Evolutionary conservation across 2,329 filamentous ascomycete genomes (phyloP).

Genomic region (Colletotrichum musicola): DNA sequence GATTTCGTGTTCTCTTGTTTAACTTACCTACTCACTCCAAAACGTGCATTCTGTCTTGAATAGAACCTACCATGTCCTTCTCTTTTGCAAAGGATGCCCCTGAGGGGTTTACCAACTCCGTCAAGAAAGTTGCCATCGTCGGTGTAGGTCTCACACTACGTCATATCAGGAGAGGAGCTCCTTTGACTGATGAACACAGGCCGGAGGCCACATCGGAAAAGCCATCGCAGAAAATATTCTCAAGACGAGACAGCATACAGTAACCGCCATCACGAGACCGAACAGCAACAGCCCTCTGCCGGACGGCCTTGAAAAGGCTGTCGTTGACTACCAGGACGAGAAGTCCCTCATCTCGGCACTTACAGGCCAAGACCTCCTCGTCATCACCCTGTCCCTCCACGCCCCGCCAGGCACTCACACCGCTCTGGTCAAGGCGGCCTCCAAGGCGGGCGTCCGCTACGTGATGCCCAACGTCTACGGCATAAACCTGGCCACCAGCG

Average conservation of each 20-base stretch:
- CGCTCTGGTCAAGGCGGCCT: slow-evolving; percentile 62
- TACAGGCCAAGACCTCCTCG: slow-evolving; percentile 63
- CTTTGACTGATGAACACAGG: slow-evolving; percentile 45
- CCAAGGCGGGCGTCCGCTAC: slow-evolving; percentile 62
- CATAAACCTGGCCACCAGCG: slow-evolving; percentile 28
- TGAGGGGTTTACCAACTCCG: slow-evolving; percentile 46
- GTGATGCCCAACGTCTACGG: slow-evolving; percentile 64
- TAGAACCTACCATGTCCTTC: background rate
- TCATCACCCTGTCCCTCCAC: slow-evolving; percentile 60
- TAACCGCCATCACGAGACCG: slow-evolving; percentile 65
- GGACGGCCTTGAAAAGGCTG: slow-evolving; percentile 53
- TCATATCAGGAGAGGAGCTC: background rate
- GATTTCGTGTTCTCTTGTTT: too few relatives aligned
- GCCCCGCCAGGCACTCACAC: slow-evolving; percentile 55
- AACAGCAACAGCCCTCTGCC: slow-evolving; percentile 57
- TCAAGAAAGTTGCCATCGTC: slow-evolving; percentile 60
- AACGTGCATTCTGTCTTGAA: too few relatives aligned
- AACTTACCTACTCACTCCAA: too few relatives aligned
- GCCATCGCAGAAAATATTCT: slow-evolving; percentile 58
- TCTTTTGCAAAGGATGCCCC: background rate
- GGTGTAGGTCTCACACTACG: slow-evolving; percentile 53
- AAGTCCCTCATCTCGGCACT: slow-evolving; percentile 61
- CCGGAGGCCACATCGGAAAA: slow-evolving; percentile 55
- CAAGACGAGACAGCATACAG: slow-evolving; percentile 60
- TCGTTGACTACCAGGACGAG: slow-evolving; percentile 58